These are phyloP conservation scores for Liquidambar formosana DNA, from an alignment of 164 flowering plant species.

Conservation along the genomic window DNA sequence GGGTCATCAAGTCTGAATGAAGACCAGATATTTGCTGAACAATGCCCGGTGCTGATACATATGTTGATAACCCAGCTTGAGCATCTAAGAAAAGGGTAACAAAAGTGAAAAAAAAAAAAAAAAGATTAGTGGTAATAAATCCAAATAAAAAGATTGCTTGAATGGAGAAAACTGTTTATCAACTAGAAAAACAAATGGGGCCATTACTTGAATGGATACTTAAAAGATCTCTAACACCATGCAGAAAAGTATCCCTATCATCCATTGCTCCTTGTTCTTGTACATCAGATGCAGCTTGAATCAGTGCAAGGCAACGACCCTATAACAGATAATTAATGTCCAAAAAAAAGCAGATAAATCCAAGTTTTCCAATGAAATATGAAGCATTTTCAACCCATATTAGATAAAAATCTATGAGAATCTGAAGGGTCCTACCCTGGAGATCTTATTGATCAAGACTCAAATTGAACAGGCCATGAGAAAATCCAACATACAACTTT, in stretches of 20 bases:
- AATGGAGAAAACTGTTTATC: neutral
- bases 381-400: neutral
- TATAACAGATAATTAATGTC: slow-evolving; percentile 16
- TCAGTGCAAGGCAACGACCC: slow-evolving; percentile 82
- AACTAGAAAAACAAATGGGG: neutral
- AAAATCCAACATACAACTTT: neutral
- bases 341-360: neutral
- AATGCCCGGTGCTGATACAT: slow-evolving; percentile 97
- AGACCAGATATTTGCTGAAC: slow-evolving; percentile 86
- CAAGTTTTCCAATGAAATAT: neutral
- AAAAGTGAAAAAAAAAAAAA: neutral
- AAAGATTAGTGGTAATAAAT: neutral
- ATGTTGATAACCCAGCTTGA: slow-evolving; percentile 76
- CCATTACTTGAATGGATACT: slow-evolving; percentile 85
- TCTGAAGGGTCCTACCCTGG: neutral
- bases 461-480: neutral
- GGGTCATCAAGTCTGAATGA: slow-evolving; percentile 74
- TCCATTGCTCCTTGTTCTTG: slow-evolving; percentile 99
- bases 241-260: slow-evolving; percentile 88
- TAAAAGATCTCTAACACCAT: slow-evolving; percentile 90
- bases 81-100: slow-evolving; percentile 46
- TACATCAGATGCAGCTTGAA: slow-evolving; percentile 89
- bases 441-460: neutral
- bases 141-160: no score
- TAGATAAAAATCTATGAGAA: neutral